These are phyloP conservation scores for Puccinia coronata DNA, from an alignment of 1,284 basidiomycete genomes.

Conservation along the genomic window DNA sequence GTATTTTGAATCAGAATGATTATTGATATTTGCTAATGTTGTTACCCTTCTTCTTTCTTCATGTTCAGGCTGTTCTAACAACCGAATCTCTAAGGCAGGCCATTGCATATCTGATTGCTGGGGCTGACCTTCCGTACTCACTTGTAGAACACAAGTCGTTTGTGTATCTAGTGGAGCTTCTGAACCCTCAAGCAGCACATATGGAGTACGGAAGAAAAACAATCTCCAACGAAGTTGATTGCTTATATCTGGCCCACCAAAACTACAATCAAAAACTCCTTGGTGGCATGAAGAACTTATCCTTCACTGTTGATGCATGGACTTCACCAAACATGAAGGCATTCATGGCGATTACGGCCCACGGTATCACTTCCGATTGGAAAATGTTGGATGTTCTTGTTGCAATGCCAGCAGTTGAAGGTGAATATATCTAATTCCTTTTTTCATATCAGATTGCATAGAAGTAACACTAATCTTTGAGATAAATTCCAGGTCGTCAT, in stretches of 20 bases:
- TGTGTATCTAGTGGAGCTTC: not conserved
- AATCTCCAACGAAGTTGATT: not conserved
- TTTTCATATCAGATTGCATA: not conserved
- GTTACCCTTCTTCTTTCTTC: not conserved
- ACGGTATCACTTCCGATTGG: not conserved
- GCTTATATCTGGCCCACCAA: not conserved
- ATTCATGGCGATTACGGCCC: constrained; percentile 14
- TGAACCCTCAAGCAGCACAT: not conserved
- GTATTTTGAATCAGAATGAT: not conserved
- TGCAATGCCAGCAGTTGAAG: not conserved
- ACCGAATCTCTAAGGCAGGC: not conserved
- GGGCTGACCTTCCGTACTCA: not conserved
- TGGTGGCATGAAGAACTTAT: not conserved
- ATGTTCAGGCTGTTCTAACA: not conserved
- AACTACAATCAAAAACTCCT: not conserved
- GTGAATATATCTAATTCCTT: constrained; percentile 1
- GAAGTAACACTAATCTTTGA: not conserved
- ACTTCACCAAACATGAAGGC: not conserved
- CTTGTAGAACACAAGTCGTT: not conserved
- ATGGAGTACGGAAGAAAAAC: not conserved
- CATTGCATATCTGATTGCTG: constrained; percentile 4
- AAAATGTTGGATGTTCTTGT: not conserved
- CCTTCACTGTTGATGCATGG: constrained; percentile 20
- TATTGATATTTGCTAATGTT: no score
- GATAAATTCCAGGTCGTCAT: not conserved